Evolutionary conservation across 352 stramenopile species (phyloP), one percentile per base, ranked within the genome.

Genomic region (Plasmopara viticola): DNA sequence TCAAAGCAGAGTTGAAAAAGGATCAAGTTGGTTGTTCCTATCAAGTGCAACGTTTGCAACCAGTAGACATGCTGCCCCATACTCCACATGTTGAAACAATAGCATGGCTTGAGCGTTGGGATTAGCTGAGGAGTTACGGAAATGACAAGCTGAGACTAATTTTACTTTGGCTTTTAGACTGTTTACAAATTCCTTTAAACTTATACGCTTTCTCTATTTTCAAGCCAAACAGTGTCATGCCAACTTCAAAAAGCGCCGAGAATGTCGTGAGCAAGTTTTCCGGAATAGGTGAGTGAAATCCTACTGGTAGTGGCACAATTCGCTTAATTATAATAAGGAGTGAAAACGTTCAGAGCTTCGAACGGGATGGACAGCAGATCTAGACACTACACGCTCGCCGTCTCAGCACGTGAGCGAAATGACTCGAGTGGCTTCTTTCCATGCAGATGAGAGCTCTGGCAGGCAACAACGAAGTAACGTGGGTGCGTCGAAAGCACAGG

Each of bases 71-170:
- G 81, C 66, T 91, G 17, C 81, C 81, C 8, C 78, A 91, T 45
- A 91, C 81, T 13, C 78, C 78, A 8, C 81, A 91, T 48, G 78
- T 87, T 18, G 81, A 91, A 56, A 89, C 79, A 5, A 74, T 91
- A 29, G 78, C 78, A 12, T 89, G 74, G 75, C 71, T 89, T 7
- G 62, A 69, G 42, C 64, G 64, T 28, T 53, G 61, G n/a, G 41
- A 58, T 45, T 57, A 55, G 42, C 30, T 9, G 31, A 12, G 31
- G 31, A 12, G 6, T 35, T 12, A 8, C 10, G 31, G 10, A 35
- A 35, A 35, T 35, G 2, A 35, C 31, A 35, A 35, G 31, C 6
- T 2, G 31, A 35, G 31, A 12, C 31, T 35, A 8, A 35, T 35
- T 35, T 12, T 35, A 35, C 6, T 35, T 35, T 4, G 6, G 31